Percentiles rank a stretch among this genome's conserved stretches.
Conservation (phyloP, 2,329 filamentous ascomycete genomes). For the Sclerotinia sclerotiorum region DNA sequence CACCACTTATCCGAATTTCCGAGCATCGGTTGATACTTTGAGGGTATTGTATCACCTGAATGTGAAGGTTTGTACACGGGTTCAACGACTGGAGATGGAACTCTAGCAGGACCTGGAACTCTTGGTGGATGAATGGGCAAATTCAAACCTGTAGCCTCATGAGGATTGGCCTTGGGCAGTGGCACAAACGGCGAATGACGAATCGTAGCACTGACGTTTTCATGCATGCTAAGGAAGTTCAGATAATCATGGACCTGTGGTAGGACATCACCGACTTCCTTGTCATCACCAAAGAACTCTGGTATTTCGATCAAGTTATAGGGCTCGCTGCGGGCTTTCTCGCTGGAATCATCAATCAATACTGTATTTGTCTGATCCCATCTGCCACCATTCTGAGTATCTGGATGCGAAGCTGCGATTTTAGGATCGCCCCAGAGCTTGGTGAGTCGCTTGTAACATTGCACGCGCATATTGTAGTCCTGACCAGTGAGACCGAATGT, state of each 20-base stretch:
- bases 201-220: conserved; percentile 64
- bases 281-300: conserved; percentile 61
- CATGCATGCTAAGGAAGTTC: conserved; percentile 53
- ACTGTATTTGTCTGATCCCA: conserved; percentile 89
- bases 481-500: conserved; percentile 62
- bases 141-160: conserved; percentile 11
- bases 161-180: conserved; percentile 17
- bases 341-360: conserved; percentile 77
- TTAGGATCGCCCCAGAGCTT: conserved; percentile 63
- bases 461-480: conserved; percentile 71
- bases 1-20: conserved; percentile 17
- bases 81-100: not conserved
- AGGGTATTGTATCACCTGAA: conserved; percentile 4
- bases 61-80: conserved; percentile 5
- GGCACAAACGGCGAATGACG: conserved; percentile 50
- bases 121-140: conserved; percentile 16
- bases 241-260: conserved; percentile 63
- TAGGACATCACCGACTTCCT: conserved; percentile 48
- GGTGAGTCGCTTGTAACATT: conserved; percentile 85
- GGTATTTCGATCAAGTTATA: conserved; percentile 79
- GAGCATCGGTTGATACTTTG: conserved; percentile 11
- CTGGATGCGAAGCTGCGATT: conserved; percentile 49
- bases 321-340: conserved; percentile 82
- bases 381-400: conserved; percentile 42
- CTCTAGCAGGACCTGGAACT: conserved; percentile 9